Base-by-base conservation (phyloP, 441 rosid genomes). In the Jatropha multifida region DNA sequence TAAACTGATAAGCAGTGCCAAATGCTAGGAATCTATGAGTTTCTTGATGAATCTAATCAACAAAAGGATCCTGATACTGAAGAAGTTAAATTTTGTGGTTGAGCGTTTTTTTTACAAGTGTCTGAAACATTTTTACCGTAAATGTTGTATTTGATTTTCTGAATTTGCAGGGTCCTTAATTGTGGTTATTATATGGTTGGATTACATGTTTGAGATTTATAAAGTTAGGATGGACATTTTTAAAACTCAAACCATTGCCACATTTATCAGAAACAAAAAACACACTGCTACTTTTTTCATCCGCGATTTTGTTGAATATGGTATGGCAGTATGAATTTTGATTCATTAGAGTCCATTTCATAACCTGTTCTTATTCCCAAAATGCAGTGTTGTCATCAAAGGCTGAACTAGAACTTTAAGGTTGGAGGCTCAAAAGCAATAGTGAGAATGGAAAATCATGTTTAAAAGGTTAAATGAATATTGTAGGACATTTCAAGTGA, bases 71-170 rank as follows among this genome's bases (percentile, higher is more conserved):
- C 11, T 62, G 60, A 37, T 60, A 27, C 15, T 12, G 68, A 75
- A 75, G 41, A n/a, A 59, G 44, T 59, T 17, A 18, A 56, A 44
- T 71, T 72, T 51, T 23, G 17, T 26, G 12, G 62, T 74, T 40
- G 54, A 65, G 42, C n/a, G 15, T 40, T 61, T 46, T 26, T 15
- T 46, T 26, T 15, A 15, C 20, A 38, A 32, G 23, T 15, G 51
- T 52, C 46, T 69, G 7, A 6, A 51, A 17, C 7, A 27, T 18
- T 32, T 40, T 26, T 37, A 38, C 27, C 0, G 4, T 3, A 7
- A 58, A 32, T 32, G 27, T 37, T 44, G 8, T 38, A 10, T 42
- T 38, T 38, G 4, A 61, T 73, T 26, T 23, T 64, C 60, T n/a
- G n/a, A 54, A 59, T 65, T 41, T n/a, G 27, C 26, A 48, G 75